phyloP scores from a whole-genome alignment of 2,329 filamentous ascomycete genomes.

The Pyricularia sp. region DNA sequence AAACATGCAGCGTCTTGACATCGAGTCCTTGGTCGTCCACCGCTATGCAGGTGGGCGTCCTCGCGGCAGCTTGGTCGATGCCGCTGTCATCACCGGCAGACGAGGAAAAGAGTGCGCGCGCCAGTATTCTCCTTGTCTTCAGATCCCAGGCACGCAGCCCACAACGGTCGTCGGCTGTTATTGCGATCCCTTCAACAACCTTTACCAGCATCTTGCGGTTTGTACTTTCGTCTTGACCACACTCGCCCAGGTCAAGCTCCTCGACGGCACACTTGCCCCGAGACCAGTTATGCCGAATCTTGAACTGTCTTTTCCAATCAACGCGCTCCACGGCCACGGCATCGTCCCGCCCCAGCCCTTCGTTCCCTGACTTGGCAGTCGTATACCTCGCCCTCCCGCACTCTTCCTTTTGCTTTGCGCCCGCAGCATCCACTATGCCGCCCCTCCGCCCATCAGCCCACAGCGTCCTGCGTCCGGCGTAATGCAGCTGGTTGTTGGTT shows the following conservation, averaged over 20 bases:
- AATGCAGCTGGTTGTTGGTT: conserved; percentile 27
- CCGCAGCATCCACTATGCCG: conserved; percentile 25
- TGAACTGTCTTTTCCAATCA: conserved; percentile 86
- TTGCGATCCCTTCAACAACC: conserved; percentile 65
- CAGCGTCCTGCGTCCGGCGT: conserved; percentile 31
- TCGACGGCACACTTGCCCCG: conserved; percentile 71
- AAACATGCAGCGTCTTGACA: conserved; percentile 43
- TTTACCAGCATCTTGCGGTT: conserved; percentile 60
- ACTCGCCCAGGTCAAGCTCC: conserved; percentile 49
- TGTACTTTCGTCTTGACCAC: conserved; percentile 22
- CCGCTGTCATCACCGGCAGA: conserved; percentile 10
- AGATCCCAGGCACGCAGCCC: conserved; percentile 75
- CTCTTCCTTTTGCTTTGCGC: neutral
- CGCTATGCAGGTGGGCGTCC: conserved; percentile 53
- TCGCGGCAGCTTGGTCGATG: neutral
- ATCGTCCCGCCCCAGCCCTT: conserved; percentile 15
- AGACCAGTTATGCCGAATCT: conserved; percentile 84
- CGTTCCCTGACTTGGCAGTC: conserved; percentile 1
- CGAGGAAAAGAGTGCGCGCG: conserved; percentile 28
- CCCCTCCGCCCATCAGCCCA: conserved; percentile 36
- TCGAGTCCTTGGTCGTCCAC: conserved; percentile 45
- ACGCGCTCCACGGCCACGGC: conserved; percentile 43
- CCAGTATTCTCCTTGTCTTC: conserved; percentile 52
- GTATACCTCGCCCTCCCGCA: conserved; percentile 20
- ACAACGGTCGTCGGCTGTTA: conserved; percentile 60